Evolutionary conservation across 176 grass and related monocot genomes (phyloP), one percentile per base, ranked within the genome.

Genomic region (Microstegium vimineum): DNA sequence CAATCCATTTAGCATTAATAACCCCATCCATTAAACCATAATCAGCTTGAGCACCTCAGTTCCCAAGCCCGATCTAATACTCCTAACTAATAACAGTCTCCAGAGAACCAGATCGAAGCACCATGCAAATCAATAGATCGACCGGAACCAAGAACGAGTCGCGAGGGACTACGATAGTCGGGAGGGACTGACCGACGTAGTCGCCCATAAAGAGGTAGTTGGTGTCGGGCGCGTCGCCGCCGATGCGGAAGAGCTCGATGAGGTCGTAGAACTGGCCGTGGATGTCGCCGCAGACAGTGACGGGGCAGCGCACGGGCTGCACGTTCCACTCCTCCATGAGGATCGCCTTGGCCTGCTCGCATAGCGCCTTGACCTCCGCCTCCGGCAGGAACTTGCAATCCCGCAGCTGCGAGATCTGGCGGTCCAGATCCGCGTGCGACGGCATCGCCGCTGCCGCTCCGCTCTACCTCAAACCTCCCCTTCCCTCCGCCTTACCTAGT

Each of bases 321-420:
- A 95, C 89, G 85, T 92, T 92, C 81, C 90, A 90, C n/a, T 90
- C 90, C 84, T 95, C 87, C 77, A 90, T 92, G 59, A 94, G 82
- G 78, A 91, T 89, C 84, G 89, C 89, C 89, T 87, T 91, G 37
- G 90, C 92, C 87, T 92, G 84, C 73, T 92, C 90, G 61, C 91
- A 94, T 15, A 92, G 87, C 33, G 26, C 82, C 65, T 83, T 94
- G n/a, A 87, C 90, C 37, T 94, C 90, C 41, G 85, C 69, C 64
- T 94, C 83, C 11, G 73, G 52, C 8, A 89, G 85, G 51, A 74
- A 87, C 81, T 87, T 94, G 60, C 92, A 94, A 37, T 89, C 87
- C 79, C 84, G 87, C 80, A 94, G 89, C 79, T 79, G 89, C 76
- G 90, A 91, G 83, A 94, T 87, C 89, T 94, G 92, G 81, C 67